Evolutionary conservation across 306 rosid species (phyloP), one percentile per base, ranked within the genome.

Genomic region (Rosa rugosa): DNA sequence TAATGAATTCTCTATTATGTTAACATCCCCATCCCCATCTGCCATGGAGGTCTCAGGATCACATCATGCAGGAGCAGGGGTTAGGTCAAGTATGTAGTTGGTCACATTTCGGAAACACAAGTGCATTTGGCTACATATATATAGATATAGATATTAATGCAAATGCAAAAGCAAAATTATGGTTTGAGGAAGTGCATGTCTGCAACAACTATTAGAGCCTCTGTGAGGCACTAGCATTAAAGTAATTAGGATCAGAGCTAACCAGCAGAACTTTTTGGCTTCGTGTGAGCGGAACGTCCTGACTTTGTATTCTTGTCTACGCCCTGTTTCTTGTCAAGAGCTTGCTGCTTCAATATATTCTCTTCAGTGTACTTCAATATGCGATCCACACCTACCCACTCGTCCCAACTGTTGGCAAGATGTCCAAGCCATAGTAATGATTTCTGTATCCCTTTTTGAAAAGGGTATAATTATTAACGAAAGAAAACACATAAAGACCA

Each of bases 321-420:
- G 41, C 88, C 89, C 88, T 83, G 91, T 83, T 92, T 93, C 80
- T 88, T 87, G 84, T 88, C 91, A 76, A 90, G 88, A 42, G 89
- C 87, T 81, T 41, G 85, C 77, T 92, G 97, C 88, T 92, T 92
- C 81, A 8, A 2, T 38, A 91, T 83, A 86, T 92, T 92, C 83
- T 88, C 97, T 79, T 88, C 91, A 34, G 87, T 89, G 79, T 82
- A 73, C 82, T 94, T 92, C 98, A 92, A 76, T 80, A 94, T 77
- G 56, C 94, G 97, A 1, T 88, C 92, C 83, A 82, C 89, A 78
- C 91, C 94, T 71, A 92, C 97, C 97, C 96, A 92, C 86, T 94
- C 98, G 54, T 94, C 98, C 98, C 98, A 94, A 94, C 98, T 94
- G 98, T 92, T 80, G 90, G 85, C 90, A 89, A 89, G 91, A 94